phyloP scores from a whole-genome alignment of 768 basidiomycete genomes.

The Amanita molliuscula region DNA sequence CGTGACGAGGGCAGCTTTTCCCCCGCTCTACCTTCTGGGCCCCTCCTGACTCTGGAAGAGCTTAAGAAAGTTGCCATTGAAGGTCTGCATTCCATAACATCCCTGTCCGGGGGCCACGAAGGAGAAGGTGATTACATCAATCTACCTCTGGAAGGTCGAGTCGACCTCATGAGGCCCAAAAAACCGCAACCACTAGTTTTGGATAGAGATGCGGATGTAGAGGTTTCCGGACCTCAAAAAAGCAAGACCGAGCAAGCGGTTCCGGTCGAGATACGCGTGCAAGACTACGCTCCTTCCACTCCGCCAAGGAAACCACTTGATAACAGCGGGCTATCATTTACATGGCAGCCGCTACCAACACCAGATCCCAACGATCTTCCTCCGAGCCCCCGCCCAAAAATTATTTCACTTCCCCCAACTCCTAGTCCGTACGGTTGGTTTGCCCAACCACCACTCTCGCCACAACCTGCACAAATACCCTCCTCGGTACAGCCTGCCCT shows the following conservation, averaged over 20 bases:
- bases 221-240: constrained; percentile 9
- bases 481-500: neutral
- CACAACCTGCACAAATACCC: neutral
- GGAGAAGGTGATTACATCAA: constrained; percentile 69
- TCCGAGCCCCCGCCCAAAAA: constrained; percentile 42
- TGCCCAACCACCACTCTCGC: constrained; percentile 4
- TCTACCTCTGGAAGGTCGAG: constrained; percentile 79
- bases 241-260: constrained; percentile 10
- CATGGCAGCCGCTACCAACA: constrained; percentile 48
- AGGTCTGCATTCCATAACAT: constrained; percentile 31
- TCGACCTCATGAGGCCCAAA: constrained; percentile 73
- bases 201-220: constrained; percentile 7
- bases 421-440: constrained; percentile 19
- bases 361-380: constrained; percentile 55
- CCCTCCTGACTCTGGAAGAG: constrained; percentile 49
- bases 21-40: constrained; percentile 14
- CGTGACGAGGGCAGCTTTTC: neutral
- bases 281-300: constrained; percentile 5
- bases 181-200: constrained; percentile 10
- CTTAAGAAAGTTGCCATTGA: constrained; percentile 52
- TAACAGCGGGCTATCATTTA: constrained; percentile 22
- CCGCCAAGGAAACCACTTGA: constrained; percentile 10
- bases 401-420: constrained; percentile 40
- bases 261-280: constrained; percentile 1
- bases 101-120: constrained; percentile 11